Evolutionary conservation across 768 basidiomycete species (phyloP).

Genomic region (Pleurotus giganteus): DNA sequence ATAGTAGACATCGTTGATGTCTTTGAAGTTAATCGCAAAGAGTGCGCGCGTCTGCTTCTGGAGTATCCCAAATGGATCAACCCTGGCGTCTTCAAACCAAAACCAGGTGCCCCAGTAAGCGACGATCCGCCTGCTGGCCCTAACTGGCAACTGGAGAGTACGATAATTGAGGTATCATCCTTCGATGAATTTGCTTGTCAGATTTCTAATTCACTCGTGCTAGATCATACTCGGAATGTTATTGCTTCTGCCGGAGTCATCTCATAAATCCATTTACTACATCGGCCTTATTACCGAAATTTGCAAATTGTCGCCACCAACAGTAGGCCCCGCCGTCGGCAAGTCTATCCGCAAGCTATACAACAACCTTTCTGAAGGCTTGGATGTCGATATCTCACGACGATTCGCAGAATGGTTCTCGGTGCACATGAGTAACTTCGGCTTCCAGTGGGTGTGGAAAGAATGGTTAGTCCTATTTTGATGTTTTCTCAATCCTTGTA

Average conservation of each 20-base stretch:
- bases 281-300: slow-evolving; percentile 87
- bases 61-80: slow-evolving; percentile 84
- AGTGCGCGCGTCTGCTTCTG: slow-evolving; percentile 83
- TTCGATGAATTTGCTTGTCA: background rate
- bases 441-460: slow-evolving; percentile 98
- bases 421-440: slow-evolving; percentile 96
- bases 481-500: background rate
- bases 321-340: slow-evolving; percentile 94
- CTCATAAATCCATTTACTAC: slow-evolving; percentile 82
- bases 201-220: background rate
- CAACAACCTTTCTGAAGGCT: slow-evolving; percentile 69
- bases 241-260: slow-evolving; percentile 74
- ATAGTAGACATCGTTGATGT: slow-evolving; percentile 80
- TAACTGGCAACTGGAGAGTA: slow-evolving; percentile 87
- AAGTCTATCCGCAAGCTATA: slow-evolving; percentile 92
- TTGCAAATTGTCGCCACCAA: slow-evolving; percentile 89
- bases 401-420: slow-evolving; percentile 95
- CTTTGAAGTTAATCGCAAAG: slow-evolving; percentile 95
- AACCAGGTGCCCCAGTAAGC: slow-evolving; percentile 55
- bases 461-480: slow-evolving; percentile 70
- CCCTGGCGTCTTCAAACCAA: slow-evolving; percentile 82
- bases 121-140: slow-evolving; percentile 56
- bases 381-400: slow-evolving; percentile 81
- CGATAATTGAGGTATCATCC: slow-evolving; percentile 72
- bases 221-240: slow-evolving; percentile 74